A percentile compares a stretch with the other conserved stretches of the same genome.
These are phyloP conservation scores for Albizia julibrissin DNA, from an alignment of 306 rosid genomes.

Conservation along the genomic window DNA sequence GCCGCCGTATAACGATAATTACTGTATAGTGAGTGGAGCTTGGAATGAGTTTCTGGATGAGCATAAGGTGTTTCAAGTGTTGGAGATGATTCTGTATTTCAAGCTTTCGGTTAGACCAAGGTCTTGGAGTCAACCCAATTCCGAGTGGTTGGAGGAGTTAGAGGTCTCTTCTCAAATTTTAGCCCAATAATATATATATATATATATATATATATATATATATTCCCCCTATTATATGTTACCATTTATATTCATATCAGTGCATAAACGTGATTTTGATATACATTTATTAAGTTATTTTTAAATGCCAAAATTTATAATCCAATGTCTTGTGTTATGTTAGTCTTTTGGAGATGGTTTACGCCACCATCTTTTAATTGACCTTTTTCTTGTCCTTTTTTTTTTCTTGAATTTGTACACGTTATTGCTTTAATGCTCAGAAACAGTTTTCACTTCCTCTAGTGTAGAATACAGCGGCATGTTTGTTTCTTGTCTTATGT, in stretches of 20 bases:
- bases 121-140: background rate
- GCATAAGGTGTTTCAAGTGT: slow-evolving; percentile 31
- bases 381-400: background rate
- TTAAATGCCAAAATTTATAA: background rate
- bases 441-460: too few species aligned
- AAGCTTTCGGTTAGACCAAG: background rate
- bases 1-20: slow-evolving; percentile 76
- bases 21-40: slow-evolving; percentile 91
- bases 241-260: background rate
- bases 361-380: background rate
- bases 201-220: too few species aligned
- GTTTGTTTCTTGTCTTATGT: too few species aligned
- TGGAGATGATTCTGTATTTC: background rate
- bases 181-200: background rate
- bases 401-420: too few species aligned
- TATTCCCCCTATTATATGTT: too few species aligned
- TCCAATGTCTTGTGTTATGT: background rate
- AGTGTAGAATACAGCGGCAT: too few species aligned
- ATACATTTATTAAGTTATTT: background rate
- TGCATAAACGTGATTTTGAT: background rate
- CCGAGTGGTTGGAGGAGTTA: background rate
- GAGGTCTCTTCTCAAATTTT: background rate
- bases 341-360: too few species aligned
- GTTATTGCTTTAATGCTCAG: too few species aligned
- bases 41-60: slow-evolving; percentile 81